phyloP scores from a whole-genome alignment of 169 alveolate species.

The Babesia bigemina region DNA sequence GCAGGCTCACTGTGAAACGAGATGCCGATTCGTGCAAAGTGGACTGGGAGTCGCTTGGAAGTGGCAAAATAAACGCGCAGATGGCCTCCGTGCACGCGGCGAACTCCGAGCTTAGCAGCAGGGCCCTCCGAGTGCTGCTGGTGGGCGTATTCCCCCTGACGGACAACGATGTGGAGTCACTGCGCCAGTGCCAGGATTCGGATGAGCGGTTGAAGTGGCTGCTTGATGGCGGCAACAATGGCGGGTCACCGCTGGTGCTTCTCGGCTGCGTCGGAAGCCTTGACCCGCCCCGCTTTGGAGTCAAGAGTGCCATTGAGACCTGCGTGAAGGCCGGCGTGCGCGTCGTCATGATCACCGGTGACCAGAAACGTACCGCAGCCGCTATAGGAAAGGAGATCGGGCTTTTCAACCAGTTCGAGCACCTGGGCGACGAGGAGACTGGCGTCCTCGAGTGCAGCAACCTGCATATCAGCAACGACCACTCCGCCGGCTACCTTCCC shows the following conservation, averaged over 20 bases:
- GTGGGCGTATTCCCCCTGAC: slow-evolving; percentile 84
- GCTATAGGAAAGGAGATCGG: slow-evolving; percentile 93
- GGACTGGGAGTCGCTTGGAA: slow-evolving; percentile 14
- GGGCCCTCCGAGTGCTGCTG: slow-evolving; percentile 87
- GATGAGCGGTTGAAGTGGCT: slow-evolving; percentile 79
- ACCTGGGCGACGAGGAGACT: slow-evolving; percentile 25
- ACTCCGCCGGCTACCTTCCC: slow-evolving; percentile 74
- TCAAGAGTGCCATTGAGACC: slow-evolving; percentile 93
- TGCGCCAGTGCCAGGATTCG: slow-evolving; percentile 77
- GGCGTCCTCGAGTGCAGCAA: slow-evolving; percentile 69
- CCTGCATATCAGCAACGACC: slow-evolving; percentile 80
- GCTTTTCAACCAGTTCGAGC: slow-evolving; percentile 67
- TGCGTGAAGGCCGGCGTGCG: slow-evolving; percentile 96
- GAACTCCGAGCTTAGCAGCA: slow-evolving; percentile 74
- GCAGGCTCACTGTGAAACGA: slow-evolving; percentile 23
- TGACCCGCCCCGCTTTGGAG: slow-evolving; percentile 98
- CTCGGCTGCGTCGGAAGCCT: slow-evolving; percentile 88
- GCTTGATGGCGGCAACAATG: slow-evolving; percentile 46
- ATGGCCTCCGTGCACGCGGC: slow-evolving; percentile 21
- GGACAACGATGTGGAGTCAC: slow-evolving; percentile 68
- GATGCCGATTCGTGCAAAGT: slow-evolving; percentile 30
- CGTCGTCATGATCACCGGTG: slow-evolving; percentile 99
- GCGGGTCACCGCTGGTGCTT: slow-evolving; percentile 57
- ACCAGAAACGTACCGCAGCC: slow-evolving; percentile 94
- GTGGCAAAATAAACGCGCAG: not conserved